These are phyloP conservation scores for Leucogyrophana mollusca DNA, from an alignment of 768 basidiomycete species.

Conservation along the genomic window DNA sequence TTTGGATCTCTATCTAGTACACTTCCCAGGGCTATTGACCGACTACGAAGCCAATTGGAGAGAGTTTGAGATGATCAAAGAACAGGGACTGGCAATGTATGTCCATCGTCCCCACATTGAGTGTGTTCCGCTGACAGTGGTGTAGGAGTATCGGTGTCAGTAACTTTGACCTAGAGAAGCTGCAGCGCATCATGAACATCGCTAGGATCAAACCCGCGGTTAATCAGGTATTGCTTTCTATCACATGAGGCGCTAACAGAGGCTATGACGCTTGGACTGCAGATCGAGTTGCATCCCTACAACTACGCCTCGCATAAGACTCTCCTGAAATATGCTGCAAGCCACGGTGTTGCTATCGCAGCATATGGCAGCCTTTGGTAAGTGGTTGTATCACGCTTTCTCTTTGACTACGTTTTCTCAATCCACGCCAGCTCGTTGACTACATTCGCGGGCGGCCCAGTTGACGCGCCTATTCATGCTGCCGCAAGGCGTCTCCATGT, in stretches of 20 bases:
- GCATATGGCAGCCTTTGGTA: conserved; percentile 70
- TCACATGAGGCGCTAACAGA: not conserved
- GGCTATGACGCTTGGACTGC: conserved; percentile 1
- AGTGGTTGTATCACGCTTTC: conserved; percentile 16
- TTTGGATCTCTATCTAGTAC: conserved; percentile 73
- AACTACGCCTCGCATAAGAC: conserved; percentile 52
- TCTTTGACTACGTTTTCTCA: not conserved
- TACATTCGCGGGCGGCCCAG: conserved; percentile 54
- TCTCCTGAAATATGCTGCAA: conserved; percentile 54
- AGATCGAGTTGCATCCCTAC: conserved; percentile 76
- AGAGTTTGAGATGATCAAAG: conserved; percentile 58
- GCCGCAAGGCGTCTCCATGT: conserved; percentile 52
- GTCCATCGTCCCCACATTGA: conserved; percentile 3
- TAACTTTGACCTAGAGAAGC: conserved; percentile 60
- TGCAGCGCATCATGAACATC: conserved; percentile 52
- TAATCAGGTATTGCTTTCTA: conserved; percentile 54
- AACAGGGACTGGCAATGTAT: conserved; percentile 58
- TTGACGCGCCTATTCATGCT: conserved; percentile 55
- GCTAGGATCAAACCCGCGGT: conserved; percentile 64
- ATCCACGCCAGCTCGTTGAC: conserved; percentile 55
- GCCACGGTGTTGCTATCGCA: conserved; percentile 65
- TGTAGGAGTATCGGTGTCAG: conserved; percentile 69
- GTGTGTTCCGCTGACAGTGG: not conserved
- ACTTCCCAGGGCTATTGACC: conserved; percentile 49
- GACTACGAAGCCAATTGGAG: conserved; percentile 65